Conservation (phyloP, 306 rosid genomes). For the Cicer bijugum region DNA sequence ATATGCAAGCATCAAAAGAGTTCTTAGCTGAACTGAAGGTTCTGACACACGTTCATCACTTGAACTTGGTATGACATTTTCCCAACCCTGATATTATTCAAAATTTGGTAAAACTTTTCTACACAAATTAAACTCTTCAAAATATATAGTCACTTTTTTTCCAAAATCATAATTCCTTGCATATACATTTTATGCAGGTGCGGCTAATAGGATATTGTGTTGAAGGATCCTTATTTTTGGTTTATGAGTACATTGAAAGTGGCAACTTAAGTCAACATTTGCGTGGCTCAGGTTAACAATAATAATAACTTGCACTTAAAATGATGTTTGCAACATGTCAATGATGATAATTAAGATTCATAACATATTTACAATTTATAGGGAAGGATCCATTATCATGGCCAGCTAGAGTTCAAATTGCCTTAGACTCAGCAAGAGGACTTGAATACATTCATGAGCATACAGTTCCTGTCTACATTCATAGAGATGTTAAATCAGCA, state of each 20-base stretch:
- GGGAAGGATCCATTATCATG: slow-evolving; percentile 72
- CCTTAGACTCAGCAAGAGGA: slow-evolving; percentile 78
- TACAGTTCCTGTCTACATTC: slow-evolving; percentile 82
- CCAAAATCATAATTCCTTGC: slow-evolving; percentile 36
- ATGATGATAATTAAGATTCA: slow-evolving; percentile 16
- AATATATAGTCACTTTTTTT: slow-evolving; percentile 14
- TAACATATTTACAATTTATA: slow-evolving; percentile 31
- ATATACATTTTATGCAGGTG: slow-evolving; percentile 52
- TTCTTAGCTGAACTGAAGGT: slow-evolving; percentile 73
- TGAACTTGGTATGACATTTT: slow-evolving; percentile 68
- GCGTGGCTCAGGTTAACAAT: slow-evolving; percentile 57
- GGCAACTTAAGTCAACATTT: slow-evolving; percentile 75
- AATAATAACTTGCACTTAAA: background rate
- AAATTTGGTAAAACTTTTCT: background rate
- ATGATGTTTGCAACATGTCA: background rate
- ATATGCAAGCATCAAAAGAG: slow-evolving; percentile 81
- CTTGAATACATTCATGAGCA: slow-evolving; percentile 85
- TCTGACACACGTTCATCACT: slow-evolving; percentile 79
- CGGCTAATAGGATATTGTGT: slow-evolving; percentile 77
- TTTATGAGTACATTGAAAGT: slow-evolving; percentile 74
- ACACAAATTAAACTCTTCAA: no score
- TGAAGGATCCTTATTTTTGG: slow-evolving; percentile 72
- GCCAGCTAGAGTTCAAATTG: slow-evolving; percentile 76
- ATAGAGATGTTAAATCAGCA: slow-evolving; percentile 73
- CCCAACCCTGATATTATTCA: background rate